Conservation (phyloP, 2,329 filamentous ascomycete genomes). For the Biscogniauxia marginata region DNA sequence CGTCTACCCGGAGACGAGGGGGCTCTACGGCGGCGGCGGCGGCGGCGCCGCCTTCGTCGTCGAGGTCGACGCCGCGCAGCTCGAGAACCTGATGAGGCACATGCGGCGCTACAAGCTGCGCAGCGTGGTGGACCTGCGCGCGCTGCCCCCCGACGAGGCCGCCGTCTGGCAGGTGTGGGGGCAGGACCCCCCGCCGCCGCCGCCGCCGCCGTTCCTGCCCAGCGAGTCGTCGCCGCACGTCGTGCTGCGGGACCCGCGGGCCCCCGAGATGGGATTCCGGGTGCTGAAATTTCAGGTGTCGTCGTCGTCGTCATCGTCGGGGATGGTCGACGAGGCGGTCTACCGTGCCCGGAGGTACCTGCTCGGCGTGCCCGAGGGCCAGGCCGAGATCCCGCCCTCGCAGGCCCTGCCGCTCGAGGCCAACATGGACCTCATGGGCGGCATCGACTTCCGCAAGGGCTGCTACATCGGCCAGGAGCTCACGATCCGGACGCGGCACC, state of each 20-base stretch:
- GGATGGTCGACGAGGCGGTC: slow-evolving; percentile 47
- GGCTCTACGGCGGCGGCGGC: slow-evolving; percentile 23
- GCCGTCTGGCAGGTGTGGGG: slow-evolving; percentile 74
- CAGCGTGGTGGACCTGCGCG: slow-evolving; percentile 69
- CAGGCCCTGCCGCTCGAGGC: slow-evolving; percentile 79
- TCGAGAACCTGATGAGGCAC: slow-evolving; percentile 63
- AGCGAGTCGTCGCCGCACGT: too few relatives aligned
- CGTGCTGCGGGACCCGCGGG: slow-evolving; percentile 50
- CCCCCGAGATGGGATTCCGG: slow-evolving; percentile 56
- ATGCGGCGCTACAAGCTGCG: slow-evolving; percentile 84
- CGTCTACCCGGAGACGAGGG: slow-evolving; percentile 65
- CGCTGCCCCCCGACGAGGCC: slow-evolving; percentile 61
- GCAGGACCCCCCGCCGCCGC: too few relatives aligned
- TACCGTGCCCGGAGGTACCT: slow-evolving; percentile 80
- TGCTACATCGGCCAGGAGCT: slow-evolving; percentile 97
- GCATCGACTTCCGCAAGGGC: slow-evolving; percentile 90
- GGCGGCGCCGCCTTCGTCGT: slow-evolving; percentile 60
- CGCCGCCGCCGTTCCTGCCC: too few relatives aligned
- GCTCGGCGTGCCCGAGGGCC: slow-evolving; percentile 81
- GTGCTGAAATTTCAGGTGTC: slow-evolving; percentile 39
- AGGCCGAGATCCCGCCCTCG: slow-evolving; percentile 70
- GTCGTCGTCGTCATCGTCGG: slow-evolving; percentile 28
- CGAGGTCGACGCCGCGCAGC: slow-evolving; percentile 74
- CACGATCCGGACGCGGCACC: slow-evolving; percentile 92
- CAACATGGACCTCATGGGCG: slow-evolving; percentile 83